Evolutionary conservation across 176 grass and related monocot species (phyloP), one percentile per base, ranked within the genome.

Genomic region (Thalia dealbata): DNA sequence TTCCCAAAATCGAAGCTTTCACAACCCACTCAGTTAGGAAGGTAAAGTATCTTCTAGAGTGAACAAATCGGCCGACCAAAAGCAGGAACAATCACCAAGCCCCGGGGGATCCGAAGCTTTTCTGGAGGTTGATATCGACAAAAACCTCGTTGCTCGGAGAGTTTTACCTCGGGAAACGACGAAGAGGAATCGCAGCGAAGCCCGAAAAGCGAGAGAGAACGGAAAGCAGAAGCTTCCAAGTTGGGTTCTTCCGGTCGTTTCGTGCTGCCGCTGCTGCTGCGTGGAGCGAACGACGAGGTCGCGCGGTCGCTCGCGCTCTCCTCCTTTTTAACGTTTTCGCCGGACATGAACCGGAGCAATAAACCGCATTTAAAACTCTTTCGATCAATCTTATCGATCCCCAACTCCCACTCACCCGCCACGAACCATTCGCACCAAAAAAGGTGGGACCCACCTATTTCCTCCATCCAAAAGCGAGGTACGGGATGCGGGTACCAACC

Each of bases 291-390:
- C 22, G 26, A 9, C 26, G 22, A 64, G 25, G 25, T 35, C 62
- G 26, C 38, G 65, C 7, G 14, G 18, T 18, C 13, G 7, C 3
- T 44, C 64, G 52, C 16, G 52, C 19, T 56, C 5, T 9, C 15
- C 54, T 19, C 18, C 18, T 55, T 67, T 19, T 43, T 24, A 12
- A 68, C 24, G 14, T 16, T 68, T 11, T 44, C 7, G 6, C 28
- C 65, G 65, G 65, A 68, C 65, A 19, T 68, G 35, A 68, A 68
- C 6, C 2, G 3, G 2, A 13, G 18, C 0, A 68, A 21, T 45
- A 45, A 68, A 68, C 19, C 23, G 65, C 9, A 68, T 68, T 68
- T 23, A 23, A 67, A 18, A 58, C 54, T 58, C 54, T 58, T 55
- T 58, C 7, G 21, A 0, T 9, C 7, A 58, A 58, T n/a, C 54